phyloP scores from a whole-genome alignment of 208 protist species.

The Histomonas meleagridis region DNA sequence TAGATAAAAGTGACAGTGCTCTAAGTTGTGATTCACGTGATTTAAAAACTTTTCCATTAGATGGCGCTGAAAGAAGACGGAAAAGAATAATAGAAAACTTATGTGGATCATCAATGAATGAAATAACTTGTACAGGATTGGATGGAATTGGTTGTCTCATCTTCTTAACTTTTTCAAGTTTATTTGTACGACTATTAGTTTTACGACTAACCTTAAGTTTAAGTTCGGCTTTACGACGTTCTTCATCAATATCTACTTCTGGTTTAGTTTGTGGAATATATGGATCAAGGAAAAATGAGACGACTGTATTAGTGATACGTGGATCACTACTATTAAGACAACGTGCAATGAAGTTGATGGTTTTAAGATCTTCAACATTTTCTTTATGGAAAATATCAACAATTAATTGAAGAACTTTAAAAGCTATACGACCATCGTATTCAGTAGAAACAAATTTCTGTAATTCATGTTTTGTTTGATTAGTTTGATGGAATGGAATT shows the following conservation, averaged over 20 bases:
- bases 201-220: not conserved
- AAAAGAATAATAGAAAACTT: not conserved
- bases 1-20: not conserved
- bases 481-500: constrained; percentile 22
- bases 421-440: not conserved
- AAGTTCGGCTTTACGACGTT: not conserved
- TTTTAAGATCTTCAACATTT: constrained; percentile 27
- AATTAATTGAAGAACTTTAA: not conserved
- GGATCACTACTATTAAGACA: not conserved
- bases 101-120: not conserved
- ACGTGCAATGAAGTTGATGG: constrained; percentile 24
- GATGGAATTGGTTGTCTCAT: not conserved
- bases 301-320: not conserved
- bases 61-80: not conserved
- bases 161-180: not conserved
- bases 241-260: constrained; percentile 1
- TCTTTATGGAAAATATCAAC: constrained; percentile 35
- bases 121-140: constrained; percentile 17
- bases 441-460: not conserved
- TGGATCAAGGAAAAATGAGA: constrained; percentile 20
- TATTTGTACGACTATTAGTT: not conserved
- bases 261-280: not conserved
- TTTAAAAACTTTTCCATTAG: not conserved
- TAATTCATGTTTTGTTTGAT: not conserved
- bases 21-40: not conserved